phyloP scores from a whole-genome alignment of 257 asterid species.

The Primulina huaijiensis region DNA sequence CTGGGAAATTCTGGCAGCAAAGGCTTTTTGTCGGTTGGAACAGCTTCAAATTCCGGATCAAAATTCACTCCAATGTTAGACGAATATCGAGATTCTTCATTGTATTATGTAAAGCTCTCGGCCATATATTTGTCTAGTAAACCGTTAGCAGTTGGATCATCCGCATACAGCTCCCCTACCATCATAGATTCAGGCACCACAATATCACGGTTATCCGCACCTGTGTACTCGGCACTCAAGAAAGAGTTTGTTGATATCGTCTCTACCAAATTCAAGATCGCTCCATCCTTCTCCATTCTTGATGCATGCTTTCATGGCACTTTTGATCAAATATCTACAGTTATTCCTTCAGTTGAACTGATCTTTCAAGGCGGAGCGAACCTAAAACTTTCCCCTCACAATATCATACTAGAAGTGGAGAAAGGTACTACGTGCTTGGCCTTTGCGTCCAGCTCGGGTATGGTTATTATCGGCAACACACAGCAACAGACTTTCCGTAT shows the following conservation, averaged over 20 bases:
- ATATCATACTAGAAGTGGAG: slow-evolving; percentile 44
- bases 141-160: slow-evolving; percentile 26
- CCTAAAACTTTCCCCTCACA: slow-evolving; percentile 31
- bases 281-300: slow-evolving; percentile 36
- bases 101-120: slow-evolving; percentile 41
- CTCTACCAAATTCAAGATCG: slow-evolving; percentile 30
- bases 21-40: slow-evolving; percentile 48
- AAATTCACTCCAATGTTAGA: slow-evolving; percentile 56
- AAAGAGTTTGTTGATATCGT: slow-evolving; percentile 33
- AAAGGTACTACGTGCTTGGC: slow-evolving; percentile 54
- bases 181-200: slow-evolving; percentile 59
- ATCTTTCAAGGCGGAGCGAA: slow-evolving; percentile 47
- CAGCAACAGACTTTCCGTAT: slow-evolving; percentile 53
- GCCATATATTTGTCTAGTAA: slow-evolving; percentile 36
- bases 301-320: slow-evolving; percentile 50
- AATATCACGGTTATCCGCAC: slow-evolving; percentile 35
- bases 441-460: slow-evolving; percentile 35
- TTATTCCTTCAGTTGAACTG: slow-evolving; percentile 38
- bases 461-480: slow-evolving; percentile 49
- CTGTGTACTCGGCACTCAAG: slow-evolving; percentile 41
- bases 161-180: slow-evolving; percentile 38
- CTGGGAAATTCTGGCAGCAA: slow-evolving; percentile 37
- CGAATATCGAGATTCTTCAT: slow-evolving; percentile 34
- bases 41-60: slow-evolving; percentile 23
- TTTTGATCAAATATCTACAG: slow-evolving; percentile 23